Base-by-base conservation (phyloP, 495 filamentous ascomycete genomes). In the Hypoxylon rickii region DNA sequence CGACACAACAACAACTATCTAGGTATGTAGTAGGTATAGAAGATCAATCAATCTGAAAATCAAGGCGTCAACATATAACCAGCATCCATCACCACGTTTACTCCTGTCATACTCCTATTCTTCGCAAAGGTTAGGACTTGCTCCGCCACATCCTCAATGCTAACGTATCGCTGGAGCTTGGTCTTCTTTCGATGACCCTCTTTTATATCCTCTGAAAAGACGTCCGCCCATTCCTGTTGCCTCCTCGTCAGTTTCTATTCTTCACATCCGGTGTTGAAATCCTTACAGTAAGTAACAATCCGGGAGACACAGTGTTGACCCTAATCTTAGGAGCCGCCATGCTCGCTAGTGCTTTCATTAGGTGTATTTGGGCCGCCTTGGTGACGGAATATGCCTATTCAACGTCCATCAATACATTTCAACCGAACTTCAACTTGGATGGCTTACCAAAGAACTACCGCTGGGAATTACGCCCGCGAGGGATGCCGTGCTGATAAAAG, bases 351-450 rank as follows among this genome's bases (percentile, higher is more conserved):
- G 68, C 70, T 58, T 83, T 83, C 26, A 70, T 65, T 0, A 85
- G 64, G 61, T 85, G 82, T 10, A 85, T 77, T 43, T 82, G 79
- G 5, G 81, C 81, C 1, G 81, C 81, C 44, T 83, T 84, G 17
- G 77, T 80, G 2, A 80, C 78, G 10, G 76, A 61, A 55, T 81
- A 83, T 15, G 73, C 65, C 74, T 75, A 32, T 50, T 19, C 43
- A 15, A 22, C 32, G 31, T 50, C 55, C 47, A 3, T 36, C 24
- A 29, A 45, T 24, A 7, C 52, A 32, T 21, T 37, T 24, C 12
- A 24, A 42, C 19, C 17, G 5, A 20, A 46, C 26, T 6, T 0
- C 7, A 11, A 34, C 1, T 3, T 22, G 12, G 20, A 11, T 3
- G 20, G 17, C 62, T 66, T 57, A 72, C 76, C 44, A 82, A 61